Conservation (phyloP, 805 yeast genomes). For the Schizosaccharomyces osmophilus region DNA sequence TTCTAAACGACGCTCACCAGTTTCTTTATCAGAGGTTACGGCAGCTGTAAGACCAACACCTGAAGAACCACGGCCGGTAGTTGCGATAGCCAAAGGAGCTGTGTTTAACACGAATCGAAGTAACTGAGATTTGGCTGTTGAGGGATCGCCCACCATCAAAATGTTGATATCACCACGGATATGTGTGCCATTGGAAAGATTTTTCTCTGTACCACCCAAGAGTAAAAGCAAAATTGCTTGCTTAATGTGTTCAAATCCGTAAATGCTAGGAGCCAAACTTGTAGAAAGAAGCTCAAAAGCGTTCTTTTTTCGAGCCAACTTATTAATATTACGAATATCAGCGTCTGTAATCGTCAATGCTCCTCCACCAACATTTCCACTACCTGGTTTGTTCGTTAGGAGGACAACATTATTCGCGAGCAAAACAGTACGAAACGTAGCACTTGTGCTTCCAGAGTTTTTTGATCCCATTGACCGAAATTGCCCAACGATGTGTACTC, state of each 20-base stretch:
- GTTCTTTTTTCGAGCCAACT: slow-evolving; percentile 40
- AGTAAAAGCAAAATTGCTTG: slow-evolving; percentile 76
- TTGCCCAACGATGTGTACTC: slow-evolving; percentile 82
- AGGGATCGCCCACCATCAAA: slow-evolving; percentile 94
- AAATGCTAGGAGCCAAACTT: slow-evolving; percentile 87
- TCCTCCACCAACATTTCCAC: slow-evolving; percentile 70
- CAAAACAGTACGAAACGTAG: slow-evolving; percentile 61
- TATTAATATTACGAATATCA: slow-evolving; percentile 71
- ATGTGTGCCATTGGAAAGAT: slow-evolving; percentile 82
- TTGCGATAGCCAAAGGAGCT: slow-evolving; percentile 85
- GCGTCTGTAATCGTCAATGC: slow-evolving; percentile 44
- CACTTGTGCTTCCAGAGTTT: slow-evolving; percentile 23
- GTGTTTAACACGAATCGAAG: slow-evolving; percentile 83
- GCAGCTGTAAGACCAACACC: slow-evolving; percentile 99
- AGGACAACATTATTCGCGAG: slow-evolving; percentile 78
- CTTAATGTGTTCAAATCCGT: slow-evolving; percentile 77
- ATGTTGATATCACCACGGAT: slow-evolving; percentile 93
- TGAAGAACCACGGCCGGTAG: slow-evolving; percentile 98
- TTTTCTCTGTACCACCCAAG: slow-evolving; percentile 83
- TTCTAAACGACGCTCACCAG: slow-evolving; percentile 87
- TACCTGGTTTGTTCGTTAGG: slow-evolving; percentile 17
- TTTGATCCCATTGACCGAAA: slow-evolving; percentile 69
- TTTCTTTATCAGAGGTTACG: slow-evolving; percentile 83
- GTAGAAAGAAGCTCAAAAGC: slow-evolving; percentile 58
- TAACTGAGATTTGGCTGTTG: slow-evolving; percentile 93